These are phyloP conservation scores for Avena atlantica DNA, from an alignment of 176 grass and related monocot genomes.

Conservation along the genomic window DNA sequence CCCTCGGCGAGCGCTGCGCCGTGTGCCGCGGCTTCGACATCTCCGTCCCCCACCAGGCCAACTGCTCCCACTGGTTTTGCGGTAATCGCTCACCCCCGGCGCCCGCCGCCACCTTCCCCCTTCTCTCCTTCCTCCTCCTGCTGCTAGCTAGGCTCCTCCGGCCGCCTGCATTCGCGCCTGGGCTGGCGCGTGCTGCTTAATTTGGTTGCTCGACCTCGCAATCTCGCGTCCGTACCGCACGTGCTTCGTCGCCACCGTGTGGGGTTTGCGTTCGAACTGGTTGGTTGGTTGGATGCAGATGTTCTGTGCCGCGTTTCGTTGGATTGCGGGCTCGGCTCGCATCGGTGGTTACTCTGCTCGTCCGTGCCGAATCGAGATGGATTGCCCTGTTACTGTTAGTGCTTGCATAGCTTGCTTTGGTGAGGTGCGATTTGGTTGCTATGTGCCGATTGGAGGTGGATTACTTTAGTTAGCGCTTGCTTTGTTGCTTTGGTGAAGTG, in stretches of 20 bases:
- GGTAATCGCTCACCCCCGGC: neutral
- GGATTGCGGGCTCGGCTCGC: neutral
- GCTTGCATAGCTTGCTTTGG: neutral
- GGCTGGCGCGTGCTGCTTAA: neutral
- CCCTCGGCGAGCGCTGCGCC: slow-evolving; percentile 23
- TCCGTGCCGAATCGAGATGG: neutral
- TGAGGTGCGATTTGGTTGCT: neutral
- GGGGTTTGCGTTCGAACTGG: neutral
- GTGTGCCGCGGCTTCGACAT: slow-evolving; percentile 29
- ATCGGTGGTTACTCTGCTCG: neutral
- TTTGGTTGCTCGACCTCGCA: neutral
- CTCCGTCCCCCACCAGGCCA: slow-evolving; percentile 38
- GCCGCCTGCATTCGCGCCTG: neutral
- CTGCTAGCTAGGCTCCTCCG: neutral
- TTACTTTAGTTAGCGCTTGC: too few relatives aligned
- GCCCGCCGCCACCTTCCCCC: neutral
- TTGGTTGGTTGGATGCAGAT: neutral
- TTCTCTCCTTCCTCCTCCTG: neutral
- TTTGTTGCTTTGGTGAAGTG: neutral
- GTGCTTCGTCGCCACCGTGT: neutral
- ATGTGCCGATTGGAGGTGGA: neutral
- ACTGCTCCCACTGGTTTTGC: slow-evolving; percentile 58
- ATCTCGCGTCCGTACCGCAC: neutral
- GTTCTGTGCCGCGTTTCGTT: neutral
- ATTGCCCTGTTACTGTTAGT: too few relatives aligned